Evolutionary conservation across 495 filamentous ascomycete species (phyloP).

Genomic region (Neurospora cerealis): DNA sequence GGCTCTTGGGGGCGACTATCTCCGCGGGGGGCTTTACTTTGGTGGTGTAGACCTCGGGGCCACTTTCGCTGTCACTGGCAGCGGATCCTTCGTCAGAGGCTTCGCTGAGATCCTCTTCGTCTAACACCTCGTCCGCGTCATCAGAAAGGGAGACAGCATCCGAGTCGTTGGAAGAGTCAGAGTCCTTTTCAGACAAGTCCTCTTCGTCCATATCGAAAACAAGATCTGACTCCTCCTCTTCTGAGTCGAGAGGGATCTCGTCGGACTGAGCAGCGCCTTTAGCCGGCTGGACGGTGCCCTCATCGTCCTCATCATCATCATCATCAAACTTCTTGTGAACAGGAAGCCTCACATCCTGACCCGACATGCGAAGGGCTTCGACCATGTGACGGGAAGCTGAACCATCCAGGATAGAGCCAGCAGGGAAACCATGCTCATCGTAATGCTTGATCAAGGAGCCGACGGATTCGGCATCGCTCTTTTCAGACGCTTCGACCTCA

Average conservation of each 20-base stretch:
- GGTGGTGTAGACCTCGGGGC: conserved; percentile 4
- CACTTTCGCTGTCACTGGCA: conserved; percentile 8
- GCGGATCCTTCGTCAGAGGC: conserved; percentile 9
- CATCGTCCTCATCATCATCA: conserved; percentile 12
- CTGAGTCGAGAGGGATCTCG: not conserved
- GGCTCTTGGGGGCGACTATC: not conserved
- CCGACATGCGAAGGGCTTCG: conserved; percentile 15
- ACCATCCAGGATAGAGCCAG: conserved; percentile 37
- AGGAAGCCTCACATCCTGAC: conserved; percentile 18
- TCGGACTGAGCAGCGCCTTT: not conserved
- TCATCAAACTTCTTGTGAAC: conserved; percentile 27
- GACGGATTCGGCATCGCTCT: conserved; percentile 22
- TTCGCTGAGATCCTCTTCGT: not conserved
- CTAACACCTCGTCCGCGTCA: not conserved
- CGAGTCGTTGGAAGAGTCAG: conserved; percentile 9
- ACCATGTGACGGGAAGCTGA: conserved; percentile 30
- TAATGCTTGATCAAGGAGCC: conserved; percentile 27
- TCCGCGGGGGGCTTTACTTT: not conserved
- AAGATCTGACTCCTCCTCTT: not conserved
- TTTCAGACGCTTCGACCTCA: conserved; percentile 2
- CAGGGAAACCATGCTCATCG: conserved; percentile 40
- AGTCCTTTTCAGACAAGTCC: conserved; percentile 12
- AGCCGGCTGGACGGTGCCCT: conserved; percentile 1
- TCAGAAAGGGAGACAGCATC: conserved; percentile 4
- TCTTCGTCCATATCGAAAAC: not conserved